These are phyloP conservation scores for Rhizodiscina lignyota DNA, from an alignment of 495 filamentous ascomycete genomes.

Conservation along the genomic window DNA sequence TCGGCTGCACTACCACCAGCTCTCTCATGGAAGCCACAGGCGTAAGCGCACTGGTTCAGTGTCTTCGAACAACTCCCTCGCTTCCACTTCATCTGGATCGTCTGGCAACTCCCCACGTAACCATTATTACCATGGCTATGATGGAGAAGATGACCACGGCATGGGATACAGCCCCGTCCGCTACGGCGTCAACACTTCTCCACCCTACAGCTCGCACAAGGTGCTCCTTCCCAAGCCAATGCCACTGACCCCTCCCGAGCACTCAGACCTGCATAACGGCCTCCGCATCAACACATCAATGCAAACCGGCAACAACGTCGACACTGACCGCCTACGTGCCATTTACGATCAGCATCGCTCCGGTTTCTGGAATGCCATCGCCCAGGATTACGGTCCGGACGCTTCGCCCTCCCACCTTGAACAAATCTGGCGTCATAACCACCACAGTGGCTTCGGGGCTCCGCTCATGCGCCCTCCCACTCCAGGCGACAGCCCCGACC, in stretches of 20 bases:
- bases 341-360: constrained; percentile 53
- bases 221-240: constrained; percentile 17
- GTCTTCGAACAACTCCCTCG: constrained; percentile 26
- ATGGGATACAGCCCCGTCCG: background rate
- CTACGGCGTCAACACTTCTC: constrained; percentile 5
- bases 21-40: constrained; percentile 63
- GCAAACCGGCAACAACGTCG: constrained; percentile 25
- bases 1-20: constrained; percentile 69
- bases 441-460: constrained; percentile 1
- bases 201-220: constrained; percentile 15
- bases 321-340: constrained; percentile 47
- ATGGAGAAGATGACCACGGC: background rate
- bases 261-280: constrained; percentile 9
- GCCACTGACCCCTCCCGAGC: constrained; percentile 9
- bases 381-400: constrained; percentile 48
- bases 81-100: constrained; percentile 17
- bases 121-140: constrained; percentile 12
- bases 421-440: constrained; percentile 40
- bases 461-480: constrained; percentile 12
- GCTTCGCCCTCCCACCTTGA: constrained; percentile 48
- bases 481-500: constrained; percentile 15
- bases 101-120: constrained; percentile 13
- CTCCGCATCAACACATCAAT: constrained; percentile 15
- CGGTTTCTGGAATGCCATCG: constrained; percentile 57
- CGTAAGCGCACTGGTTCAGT: constrained; percentile 49